phyloP scores from a whole-genome alignment of 1,284 basidiomycete genomes.

The Ganoderma multipileum region DNA sequence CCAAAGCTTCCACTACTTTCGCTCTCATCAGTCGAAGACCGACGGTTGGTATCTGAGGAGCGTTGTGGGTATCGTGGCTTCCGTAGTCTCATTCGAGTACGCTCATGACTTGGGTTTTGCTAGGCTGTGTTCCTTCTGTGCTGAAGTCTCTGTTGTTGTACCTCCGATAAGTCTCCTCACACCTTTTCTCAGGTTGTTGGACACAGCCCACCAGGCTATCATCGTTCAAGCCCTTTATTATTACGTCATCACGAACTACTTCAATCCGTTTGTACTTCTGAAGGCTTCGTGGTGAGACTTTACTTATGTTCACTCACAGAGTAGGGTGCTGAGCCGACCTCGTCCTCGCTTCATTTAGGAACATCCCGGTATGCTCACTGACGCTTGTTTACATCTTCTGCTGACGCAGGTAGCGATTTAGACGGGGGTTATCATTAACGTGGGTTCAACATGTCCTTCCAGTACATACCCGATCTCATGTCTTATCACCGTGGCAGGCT shows the following conservation, averaged over 20 bases:
- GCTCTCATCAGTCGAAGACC: background rate
- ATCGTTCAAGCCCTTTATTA: background rate
- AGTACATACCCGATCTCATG: background rate
- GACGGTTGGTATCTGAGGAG: background rate
- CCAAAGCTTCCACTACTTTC: slow-evolving; percentile 1
- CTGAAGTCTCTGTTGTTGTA: background rate
- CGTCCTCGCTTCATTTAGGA: background rate
- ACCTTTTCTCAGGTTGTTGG: background rate
- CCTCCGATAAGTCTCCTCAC: background rate
- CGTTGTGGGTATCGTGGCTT: background rate
- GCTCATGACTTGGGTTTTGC: background rate
- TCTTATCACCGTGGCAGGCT: background rate
- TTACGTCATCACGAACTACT: background rate
- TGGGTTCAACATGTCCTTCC: background rate
- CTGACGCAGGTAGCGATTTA: background rate
- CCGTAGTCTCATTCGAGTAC: background rate
- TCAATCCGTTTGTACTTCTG: background rate
- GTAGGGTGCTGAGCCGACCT: background rate
- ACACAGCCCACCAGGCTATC: background rate
- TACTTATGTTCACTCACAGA: background rate
- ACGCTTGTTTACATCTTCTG: background rate
- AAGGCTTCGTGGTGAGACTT: background rate
- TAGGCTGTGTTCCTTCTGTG: background rate
- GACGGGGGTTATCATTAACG: background rate
- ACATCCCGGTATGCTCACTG: background rate